Evolutionary conservation across 2,329 filamentous ascomycete genomes (phyloP), one percentile per base, ranked within the genome.

Genomic region (Stagonosporopsis vannaccii): DNA sequence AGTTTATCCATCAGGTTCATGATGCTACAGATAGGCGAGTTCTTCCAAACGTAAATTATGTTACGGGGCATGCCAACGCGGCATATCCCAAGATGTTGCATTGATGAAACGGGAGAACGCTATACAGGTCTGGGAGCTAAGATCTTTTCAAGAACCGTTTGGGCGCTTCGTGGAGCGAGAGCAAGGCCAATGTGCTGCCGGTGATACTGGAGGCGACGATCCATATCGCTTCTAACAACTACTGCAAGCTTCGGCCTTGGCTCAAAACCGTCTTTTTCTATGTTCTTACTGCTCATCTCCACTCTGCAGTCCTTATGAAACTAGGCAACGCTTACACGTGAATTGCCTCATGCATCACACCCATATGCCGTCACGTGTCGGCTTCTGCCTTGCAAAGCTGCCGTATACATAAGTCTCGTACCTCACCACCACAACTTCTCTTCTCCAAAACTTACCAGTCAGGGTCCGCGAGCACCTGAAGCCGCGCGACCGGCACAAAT

Each of bases 401-500:
- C 8, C 8, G 17, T 33, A 20, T 33, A 52, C 44, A 45, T 23
- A 40, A 36, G 6, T 15, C 2, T 6, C 19, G 5, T 11, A 23
- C 9, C 6, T 17, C 28, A 9, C 20, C 23, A 17, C 13, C 17
- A 17, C 7, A 1, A 3, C 4, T 23, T 28, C 8, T 28, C 11
- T 17, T 39, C 28, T 20, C 7, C 23, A 32, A 44, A 42, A 51
- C 35, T 46, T 49, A 40, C n/a, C 40, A 45, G 39, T 45, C 52
- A 45, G 39, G 52, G 45, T 50, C 35, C 40, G 35, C 52, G 40
- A 44, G 46, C 33, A 45, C 40, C 40, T 20, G 51, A 50, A 50
- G 33, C 23, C 46, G 52, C 22, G 40, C 23, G 52, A 51, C 46
- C 52, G 52, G 32, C 52, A 54, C 17, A 28, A n/a, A 49, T 50